These are phyloP conservation scores for Ophiostoma quercus DNA, from an alignment of 2,329 filamentous ascomycete species.

Conservation along the genomic window DNA sequence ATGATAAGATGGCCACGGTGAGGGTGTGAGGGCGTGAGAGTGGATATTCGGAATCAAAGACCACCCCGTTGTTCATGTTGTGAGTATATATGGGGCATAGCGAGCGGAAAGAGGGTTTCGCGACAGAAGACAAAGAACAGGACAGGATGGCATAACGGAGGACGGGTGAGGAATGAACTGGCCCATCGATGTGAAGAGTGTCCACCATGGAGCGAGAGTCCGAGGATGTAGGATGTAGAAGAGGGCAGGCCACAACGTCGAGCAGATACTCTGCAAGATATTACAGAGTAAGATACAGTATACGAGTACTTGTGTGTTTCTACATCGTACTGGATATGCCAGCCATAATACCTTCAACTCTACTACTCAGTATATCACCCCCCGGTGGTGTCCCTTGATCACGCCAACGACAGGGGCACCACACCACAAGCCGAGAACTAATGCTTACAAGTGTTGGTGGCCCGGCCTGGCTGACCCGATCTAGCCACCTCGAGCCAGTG, in stretches of 20 bases:
- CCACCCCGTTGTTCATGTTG: not conserved
- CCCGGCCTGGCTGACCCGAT: conserved; percentile 9
- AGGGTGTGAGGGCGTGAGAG: conserved; percentile 10
- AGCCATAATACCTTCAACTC: not conserved
- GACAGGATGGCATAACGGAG: not conserved
- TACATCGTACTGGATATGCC: not conserved
- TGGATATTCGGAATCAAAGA: not conserved
- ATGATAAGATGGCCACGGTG: conserved; percentile 9
- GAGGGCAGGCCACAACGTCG: not conserved
- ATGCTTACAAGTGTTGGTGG: not conserved
- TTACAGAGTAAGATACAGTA: not conserved
- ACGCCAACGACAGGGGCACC: conserved; percentile 10
- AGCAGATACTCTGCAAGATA: not conserved
- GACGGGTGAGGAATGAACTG: conserved; percentile 2
- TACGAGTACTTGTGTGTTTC: not conserved
- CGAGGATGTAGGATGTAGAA: not conserved
- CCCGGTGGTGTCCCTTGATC: not conserved
- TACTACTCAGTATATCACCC: not conserved
- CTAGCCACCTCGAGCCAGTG: not conserved
- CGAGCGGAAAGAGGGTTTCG: not conserved
- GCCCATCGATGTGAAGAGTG: not conserved
- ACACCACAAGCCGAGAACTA: not conserved
- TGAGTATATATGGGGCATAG: not conserved
- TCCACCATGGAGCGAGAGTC: not conserved
- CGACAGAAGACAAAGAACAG: not conserved